These are phyloP conservation scores for Pseudopyrenochaeta lycopersici DNA, from an alignment of 2,329 filamentous ascomycete species.

Conservation along the genomic window DNA sequence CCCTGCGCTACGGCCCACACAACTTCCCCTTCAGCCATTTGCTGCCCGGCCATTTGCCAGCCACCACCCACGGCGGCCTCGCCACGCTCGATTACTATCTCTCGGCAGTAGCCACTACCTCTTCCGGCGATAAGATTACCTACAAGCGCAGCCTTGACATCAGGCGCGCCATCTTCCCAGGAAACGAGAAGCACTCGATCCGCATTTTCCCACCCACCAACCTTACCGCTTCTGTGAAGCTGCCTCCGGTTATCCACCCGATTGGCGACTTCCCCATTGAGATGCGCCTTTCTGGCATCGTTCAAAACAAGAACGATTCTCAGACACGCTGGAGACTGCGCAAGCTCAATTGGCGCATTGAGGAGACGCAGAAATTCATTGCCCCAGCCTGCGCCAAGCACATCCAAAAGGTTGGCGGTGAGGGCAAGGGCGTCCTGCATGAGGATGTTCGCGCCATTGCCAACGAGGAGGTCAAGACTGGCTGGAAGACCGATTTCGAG, in stretches of 20 bases:
- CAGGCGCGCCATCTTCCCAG: constrained; percentile 80
- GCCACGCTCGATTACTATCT: constrained; percentile 82
- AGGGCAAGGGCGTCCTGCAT: constrained; percentile 76
- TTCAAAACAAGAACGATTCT: constrained; percentile 71
- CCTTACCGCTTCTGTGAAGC: constrained; percentile 83
- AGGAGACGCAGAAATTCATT: constrained; percentile 83
- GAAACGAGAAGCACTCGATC: constrained; percentile 85
- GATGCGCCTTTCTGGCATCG: constrained; percentile 86
- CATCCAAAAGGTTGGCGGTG: constrained; percentile 68
- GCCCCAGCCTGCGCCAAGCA: constrained; percentile 85
- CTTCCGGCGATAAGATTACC: constrained; percentile 69
- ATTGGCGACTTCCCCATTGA: constrained; percentile 81
- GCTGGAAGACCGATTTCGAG: constrained; percentile 86
- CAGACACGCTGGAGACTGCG: constrained; percentile 89
- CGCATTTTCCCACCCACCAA: constrained; percentile 97
- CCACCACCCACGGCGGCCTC: constrained; percentile 78
- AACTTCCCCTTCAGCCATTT: constrained; percentile 89
- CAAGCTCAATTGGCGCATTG: constrained; percentile 91
- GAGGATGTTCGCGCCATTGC: constrained; percentile 80
- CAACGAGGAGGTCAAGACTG: constrained; percentile 80
- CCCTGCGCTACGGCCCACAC: constrained; percentile 66
- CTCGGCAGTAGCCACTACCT: constrained; percentile 57
- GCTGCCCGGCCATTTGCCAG: constrained; percentile 85
- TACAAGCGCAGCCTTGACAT: constrained; percentile 75
- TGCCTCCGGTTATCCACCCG: constrained; percentile 85